These are phyloP conservation scores for Fraxinus nigra DNA, from an alignment of 305 asterid genomes.

Conservation along the genomic window DNA sequence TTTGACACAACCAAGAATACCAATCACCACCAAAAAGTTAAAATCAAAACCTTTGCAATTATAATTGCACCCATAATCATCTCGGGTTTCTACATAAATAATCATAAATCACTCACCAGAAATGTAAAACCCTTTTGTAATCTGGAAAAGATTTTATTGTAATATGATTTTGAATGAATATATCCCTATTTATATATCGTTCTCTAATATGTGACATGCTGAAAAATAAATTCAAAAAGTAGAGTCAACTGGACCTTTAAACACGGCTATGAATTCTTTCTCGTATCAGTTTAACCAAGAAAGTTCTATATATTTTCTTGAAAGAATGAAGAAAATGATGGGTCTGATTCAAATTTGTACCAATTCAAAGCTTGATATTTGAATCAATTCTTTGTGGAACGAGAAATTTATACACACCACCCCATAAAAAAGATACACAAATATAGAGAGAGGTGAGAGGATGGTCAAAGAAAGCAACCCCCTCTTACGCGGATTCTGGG, in stretches of 20 bases:
- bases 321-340: conserved; percentile 41
- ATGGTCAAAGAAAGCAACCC: not conserved
- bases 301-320: conserved; percentile 20
- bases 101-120: conserved; percentile 36
- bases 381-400: conserved; percentile 10
- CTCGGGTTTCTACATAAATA: not conserved
- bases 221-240: not conserved
- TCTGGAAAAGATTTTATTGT: not conserved
- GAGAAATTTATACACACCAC: not conserved
- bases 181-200: conserved; percentile 23
- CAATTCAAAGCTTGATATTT: conserved; percentile 50
- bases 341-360: conserved; percentile 36
- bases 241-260: conserved; percentile 30
- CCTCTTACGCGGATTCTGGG: not conserved
- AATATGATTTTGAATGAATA: not conserved
- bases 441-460: not conserved
- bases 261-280: conserved; percentile 37
- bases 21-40: not conserved
- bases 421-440: not conserved
- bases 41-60: not conserved
- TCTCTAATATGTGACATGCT: not conserved
- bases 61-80: not conserved
- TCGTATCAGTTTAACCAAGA: conserved; percentile 24
- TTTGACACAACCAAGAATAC: not conserved
- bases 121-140: not conserved